phyloP scores from a whole-genome alignment of 441 rosid genomes.

The Rhodomyrtus psidioides region DNA sequence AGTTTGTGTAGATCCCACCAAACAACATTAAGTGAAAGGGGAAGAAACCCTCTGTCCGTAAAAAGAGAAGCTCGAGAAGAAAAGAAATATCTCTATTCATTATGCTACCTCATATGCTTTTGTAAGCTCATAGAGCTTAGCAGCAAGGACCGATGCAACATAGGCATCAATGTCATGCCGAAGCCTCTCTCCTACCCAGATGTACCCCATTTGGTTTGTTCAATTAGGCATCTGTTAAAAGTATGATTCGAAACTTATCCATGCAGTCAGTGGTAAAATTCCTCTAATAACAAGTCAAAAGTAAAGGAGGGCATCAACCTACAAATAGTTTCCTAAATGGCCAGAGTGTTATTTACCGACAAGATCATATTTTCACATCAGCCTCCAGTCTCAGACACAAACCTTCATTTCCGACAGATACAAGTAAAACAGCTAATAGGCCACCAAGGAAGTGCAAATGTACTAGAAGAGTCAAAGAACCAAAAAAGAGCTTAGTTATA shows the following conservation, averaged over 20 bases:
- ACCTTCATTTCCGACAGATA: background rate
- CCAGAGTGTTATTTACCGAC: background rate
- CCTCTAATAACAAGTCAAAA: background rate
- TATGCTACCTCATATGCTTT: background rate
- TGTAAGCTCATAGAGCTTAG: background rate
- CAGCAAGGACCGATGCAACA: background rate
- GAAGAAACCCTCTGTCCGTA: background rate
- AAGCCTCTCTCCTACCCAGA: background rate
- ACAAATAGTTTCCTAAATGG: background rate
- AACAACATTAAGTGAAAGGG: background rate
- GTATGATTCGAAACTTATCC: background rate
- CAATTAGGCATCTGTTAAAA: constrained; percentile 57
- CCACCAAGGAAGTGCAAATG: background rate
- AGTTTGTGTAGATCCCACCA: background rate
- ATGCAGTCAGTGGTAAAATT: background rate
- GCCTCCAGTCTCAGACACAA: background rate
- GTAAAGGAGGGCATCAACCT: background rate
- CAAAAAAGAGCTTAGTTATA: background rate
- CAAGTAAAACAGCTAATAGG: background rate
- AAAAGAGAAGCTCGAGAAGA: background rate
- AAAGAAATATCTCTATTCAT: background rate
- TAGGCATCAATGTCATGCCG: constrained; percentile 1
- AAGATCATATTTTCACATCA: background rate
- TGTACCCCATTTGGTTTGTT: constrained; percentile 29
- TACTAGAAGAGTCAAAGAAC: background rate